Evolutionary conservation across 2,329 filamentous ascomycete species (phyloP), one percentile per base, ranked within the genome.

Genomic region (Hymenotorrendiella dingleyae): DNA sequence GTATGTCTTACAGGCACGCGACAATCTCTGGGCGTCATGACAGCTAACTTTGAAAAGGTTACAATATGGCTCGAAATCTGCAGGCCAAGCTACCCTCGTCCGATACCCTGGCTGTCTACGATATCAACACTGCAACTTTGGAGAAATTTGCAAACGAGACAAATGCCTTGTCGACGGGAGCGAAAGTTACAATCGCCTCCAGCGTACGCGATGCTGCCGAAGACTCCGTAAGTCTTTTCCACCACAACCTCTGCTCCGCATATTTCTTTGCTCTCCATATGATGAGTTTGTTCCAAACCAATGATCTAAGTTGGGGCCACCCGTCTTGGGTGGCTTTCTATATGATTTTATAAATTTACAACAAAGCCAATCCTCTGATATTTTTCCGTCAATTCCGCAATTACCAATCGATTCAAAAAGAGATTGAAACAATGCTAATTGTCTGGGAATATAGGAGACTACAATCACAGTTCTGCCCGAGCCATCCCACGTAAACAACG

Each of bases 391-490:
- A 19, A 39, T 10, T 34, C 29, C 36, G 8, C 33, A 12, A 30
- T 46, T 37, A 23, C n/a, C 26, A 12, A 34, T 32, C 11, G 9
- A 26, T 21, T 20, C n/a, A 37, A n/a, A n/a, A n/a, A n/a, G n/a
- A n/a, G n/a, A n/a, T 28, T 20, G 9, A 26, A 34, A 39, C 19
- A 32, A 28, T 42, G 43, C 49, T 54, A 36, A 43, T 50, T 43
- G 47, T 34, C 7, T 39, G 14, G 36, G n/a, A n/a, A 46, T 47
- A 41, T 54, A 96, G 91, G 83, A 90, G 67, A 84, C 80, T 22
- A 80, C 94, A 49, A 80, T 98, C 43, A 94, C 90, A 10, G 89
- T 88, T 46, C 77, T 98, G 1, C 93, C 93, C 0, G 88, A 94
- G 56, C 88, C 91, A 1, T 74, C 82, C 21, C 91, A 97, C 61